Conservation (phyloP, 73 alveolate genomes). For the Paramecium tetraurelia region DNA sequence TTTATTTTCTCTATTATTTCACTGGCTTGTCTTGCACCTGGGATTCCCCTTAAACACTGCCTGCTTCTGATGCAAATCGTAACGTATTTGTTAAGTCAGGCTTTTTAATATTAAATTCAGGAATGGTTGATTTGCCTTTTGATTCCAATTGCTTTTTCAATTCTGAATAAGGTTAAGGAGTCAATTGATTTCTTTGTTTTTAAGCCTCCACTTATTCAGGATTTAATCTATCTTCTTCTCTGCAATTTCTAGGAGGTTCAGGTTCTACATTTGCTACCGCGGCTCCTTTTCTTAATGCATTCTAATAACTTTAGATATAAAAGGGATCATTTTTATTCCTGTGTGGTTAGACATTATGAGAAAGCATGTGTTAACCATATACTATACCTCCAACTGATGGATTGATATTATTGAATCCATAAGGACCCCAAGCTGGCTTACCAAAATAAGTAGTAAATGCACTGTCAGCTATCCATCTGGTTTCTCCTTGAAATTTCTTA, state of each 20-base stretch:
- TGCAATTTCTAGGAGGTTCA: slow-evolving; percentile 79
- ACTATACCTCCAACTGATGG: slow-evolving; percentile 95
- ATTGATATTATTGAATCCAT: slow-evolving; percentile 92
- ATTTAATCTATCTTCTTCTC: slow-evolving; percentile 78
- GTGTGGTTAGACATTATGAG: slow-evolving; percentile 94
- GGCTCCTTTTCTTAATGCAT: slow-evolving; percentile 86
- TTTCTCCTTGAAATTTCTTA: slow-evolving; percentile 79
- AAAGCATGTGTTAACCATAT: slow-evolving; percentile 93
- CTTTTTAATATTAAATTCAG: slow-evolving; percentile 54
- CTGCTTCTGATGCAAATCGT: slow-evolving; percentile 62
- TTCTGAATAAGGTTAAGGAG: slow-evolving; percentile 22
- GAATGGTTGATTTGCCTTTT: background rate
- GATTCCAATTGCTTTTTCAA: background rate
- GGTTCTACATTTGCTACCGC: slow-evolving; percentile 69
- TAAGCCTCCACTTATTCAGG: slow-evolving; percentile 66
- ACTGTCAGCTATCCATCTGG: slow-evolving; percentile 96
- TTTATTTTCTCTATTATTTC: background rate
- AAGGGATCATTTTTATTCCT: slow-evolving; percentile 89
- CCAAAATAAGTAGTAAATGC: slow-evolving; percentile 96
- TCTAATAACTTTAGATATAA: slow-evolving; percentile 79
- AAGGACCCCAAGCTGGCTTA: slow-evolving; percentile 96
- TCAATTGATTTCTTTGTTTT: slow-evolving; percentile 46
- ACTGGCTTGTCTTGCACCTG: background rate
- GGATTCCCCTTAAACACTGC: slow-evolving; percentile 16
- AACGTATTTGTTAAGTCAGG: slow-evolving; percentile 56